phyloP scores from a whole-genome alignment of 805 yeast species.

The Saccharomyces paradoxus region DNA sequence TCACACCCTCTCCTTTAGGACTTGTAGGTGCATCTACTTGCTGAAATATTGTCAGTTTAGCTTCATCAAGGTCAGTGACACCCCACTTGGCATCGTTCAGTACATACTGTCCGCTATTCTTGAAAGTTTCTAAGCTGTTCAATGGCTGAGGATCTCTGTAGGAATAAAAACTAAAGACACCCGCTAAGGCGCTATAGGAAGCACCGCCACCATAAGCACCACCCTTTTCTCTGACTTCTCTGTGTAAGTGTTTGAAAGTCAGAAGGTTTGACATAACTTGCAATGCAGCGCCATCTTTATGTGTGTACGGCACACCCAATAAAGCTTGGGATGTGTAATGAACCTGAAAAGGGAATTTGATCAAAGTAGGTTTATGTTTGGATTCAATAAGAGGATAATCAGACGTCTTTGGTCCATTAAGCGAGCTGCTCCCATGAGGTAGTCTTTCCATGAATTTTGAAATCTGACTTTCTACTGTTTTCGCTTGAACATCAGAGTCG shows the following conservation, averaged over 20 bases:
- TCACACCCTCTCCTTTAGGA: conserved; percentile 68
- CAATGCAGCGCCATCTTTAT: conserved; percentile 74
- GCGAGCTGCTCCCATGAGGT: conserved; percentile 15
- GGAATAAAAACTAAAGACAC: conserved; percentile 73
- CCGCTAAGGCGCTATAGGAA: conserved; percentile 70
- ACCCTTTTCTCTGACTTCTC: conserved; percentile 87
- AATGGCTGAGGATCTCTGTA: conserved; percentile 89
- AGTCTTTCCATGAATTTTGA: conserved; percentile 22
- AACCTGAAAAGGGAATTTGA: conserved; percentile 81
- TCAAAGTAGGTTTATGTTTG: conserved; percentile 34
- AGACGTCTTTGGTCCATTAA: conserved; percentile 1
- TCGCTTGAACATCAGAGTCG: conserved; percentile 34
- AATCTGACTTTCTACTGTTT: conserved; percentile 18
- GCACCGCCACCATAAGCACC: conserved; percentile 99
- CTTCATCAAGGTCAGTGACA: conserved; percentile 67
- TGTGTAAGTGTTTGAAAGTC: conserved; percentile 76
- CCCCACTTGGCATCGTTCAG: conserved; percentile 42
- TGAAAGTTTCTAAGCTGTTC: conserved; percentile 56
- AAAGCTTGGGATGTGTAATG: conserved; percentile 67
- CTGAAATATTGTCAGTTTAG: conserved; percentile 86
- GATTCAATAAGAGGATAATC: neutral
- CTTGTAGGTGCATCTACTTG: conserved; percentile 83
- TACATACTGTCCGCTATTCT: conserved; percentile 43
- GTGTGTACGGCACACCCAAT: conserved; percentile 56
- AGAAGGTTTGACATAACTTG: conserved; percentile 74